A percentile compares a stretch with the other conserved stretches of the same genome.
Conservation (phyloP, 2,329 filamentous ascomycete species). For the Leptosphaerulina australis region DNA sequence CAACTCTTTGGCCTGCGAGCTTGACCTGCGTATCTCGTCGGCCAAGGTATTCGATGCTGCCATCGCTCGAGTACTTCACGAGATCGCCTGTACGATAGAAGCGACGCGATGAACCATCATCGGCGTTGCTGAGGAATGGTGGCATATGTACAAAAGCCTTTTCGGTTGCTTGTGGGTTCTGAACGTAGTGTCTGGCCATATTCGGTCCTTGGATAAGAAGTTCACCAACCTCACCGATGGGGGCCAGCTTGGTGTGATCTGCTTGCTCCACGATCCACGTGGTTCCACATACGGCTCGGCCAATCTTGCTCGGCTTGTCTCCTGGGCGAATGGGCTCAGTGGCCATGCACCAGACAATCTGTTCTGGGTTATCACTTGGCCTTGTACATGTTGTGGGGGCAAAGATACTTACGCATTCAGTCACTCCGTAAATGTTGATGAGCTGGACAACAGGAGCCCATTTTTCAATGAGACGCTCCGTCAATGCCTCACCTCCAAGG, state of each 20-base stretch:
- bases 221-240: constrained; percentile 30
- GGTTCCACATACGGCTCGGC: too few relatives aligned
- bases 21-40: constrained; percentile 24
- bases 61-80: constrained; percentile 11
- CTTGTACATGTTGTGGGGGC: background rate
- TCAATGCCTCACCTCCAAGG: constrained; percentile 18
- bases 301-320: too few relatives aligned
- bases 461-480: constrained; percentile 1
- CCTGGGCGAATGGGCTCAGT: too few relatives aligned
- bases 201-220: constrained; percentile 32
- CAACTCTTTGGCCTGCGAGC: constrained; percentile 46
- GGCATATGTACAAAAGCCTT: background rate
- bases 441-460: constrained; percentile 20
- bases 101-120: background rate
- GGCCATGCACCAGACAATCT: too few relatives aligned
- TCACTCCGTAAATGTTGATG: constrained; percentile 24
- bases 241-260: constrained; percentile 25
- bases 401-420: constrained; percentile 11
- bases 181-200: constrained; percentile 30
- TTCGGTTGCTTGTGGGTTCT: background rate
- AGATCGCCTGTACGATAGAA: constrained; percentile 5
- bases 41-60: constrained; percentile 9
- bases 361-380: too few relatives aligned
- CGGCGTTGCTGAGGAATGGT: background rate
- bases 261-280: background rate